Evolutionary conservation across 768 basidiomycete species (phyloP).

Genomic region (Pilatotrama ljubarskyi): DNA sequence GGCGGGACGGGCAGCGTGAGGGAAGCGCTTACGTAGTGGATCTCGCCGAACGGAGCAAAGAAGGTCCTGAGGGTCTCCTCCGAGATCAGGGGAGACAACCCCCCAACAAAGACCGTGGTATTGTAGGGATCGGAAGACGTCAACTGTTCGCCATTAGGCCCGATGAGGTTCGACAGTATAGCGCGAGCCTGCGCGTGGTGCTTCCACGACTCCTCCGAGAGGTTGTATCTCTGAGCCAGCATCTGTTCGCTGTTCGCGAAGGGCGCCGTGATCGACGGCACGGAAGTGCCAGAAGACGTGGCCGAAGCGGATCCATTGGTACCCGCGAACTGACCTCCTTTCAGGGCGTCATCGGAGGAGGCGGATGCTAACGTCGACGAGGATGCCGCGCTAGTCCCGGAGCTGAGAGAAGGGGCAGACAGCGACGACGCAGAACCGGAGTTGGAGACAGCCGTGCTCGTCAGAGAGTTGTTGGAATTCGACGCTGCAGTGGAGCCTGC

Average conservation of each 20-base stretch:
- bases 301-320: constrained; percentile 29
- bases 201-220: constrained; percentile 80
- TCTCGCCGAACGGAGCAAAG: constrained; percentile 90
- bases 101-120: constrained; percentile 94
- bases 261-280: constrained; percentile 37
- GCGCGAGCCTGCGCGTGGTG: constrained; percentile 83
- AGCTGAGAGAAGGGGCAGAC: constrained; percentile 33
- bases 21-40: constrained; percentile 78
- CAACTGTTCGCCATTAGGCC: constrained; percentile 83
- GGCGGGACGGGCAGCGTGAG: too few species aligned
- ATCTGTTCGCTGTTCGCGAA: constrained; percentile 43
- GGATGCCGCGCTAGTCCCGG: constrained; percentile 47
- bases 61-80: constrained; percentile 91
- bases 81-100: constrained; percentile 81
- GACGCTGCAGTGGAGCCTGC: constrained; percentile 39
- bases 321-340: constrained; percentile 40
- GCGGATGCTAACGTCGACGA: constrained; percentile 51
- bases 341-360: constrained; percentile 55
- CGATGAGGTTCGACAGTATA: constrained; percentile 79
- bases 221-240: constrained; percentile 52
- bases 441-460: constrained; percentile 32
- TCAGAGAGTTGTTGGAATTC: constrained; percentile 26
- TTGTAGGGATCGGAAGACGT: constrained; percentile 94
- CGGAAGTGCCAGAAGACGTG: background rate
- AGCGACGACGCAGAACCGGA: constrained; percentile 45